Conservation (phyloP, 805 yeast species). For the Dipodascus albidus region DNA sequence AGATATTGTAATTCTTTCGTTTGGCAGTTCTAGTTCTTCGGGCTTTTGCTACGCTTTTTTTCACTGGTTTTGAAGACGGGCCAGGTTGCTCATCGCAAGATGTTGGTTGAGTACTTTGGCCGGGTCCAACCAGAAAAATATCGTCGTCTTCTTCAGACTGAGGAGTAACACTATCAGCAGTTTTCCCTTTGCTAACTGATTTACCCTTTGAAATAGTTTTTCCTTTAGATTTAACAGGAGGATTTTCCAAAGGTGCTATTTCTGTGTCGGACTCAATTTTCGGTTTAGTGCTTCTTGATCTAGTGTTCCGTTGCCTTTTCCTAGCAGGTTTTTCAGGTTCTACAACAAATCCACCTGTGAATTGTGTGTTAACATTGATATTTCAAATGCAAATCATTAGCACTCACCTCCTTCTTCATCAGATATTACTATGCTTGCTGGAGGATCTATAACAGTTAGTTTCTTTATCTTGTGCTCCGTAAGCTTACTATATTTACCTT, state of each 20-base stretch:
- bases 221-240: background rate
- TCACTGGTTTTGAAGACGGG: background rate
- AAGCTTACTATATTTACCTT: background rate
- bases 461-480: background rate
- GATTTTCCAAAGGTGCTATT: too few species aligned
- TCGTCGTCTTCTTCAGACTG: background rate
- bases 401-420: background rate
- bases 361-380: background rate
- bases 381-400: background rate
- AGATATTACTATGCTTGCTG: background rate
- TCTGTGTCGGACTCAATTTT: background rate
- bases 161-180: background rate
- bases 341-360: background rate
- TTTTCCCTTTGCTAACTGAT: background rate
- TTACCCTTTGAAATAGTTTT: background rate
- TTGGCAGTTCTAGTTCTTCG: background rate
- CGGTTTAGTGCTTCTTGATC: background rate
- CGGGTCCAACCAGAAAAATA: background rate
- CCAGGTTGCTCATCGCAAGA: background rate
- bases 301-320: background rate
- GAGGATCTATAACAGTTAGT: background rate
- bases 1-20: background rate
- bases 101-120: background rate
- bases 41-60: background rate
- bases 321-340: background rate